Conservation (phyloP, 768 basidiomycete species). For the Mycena vulgaris region DNA sequence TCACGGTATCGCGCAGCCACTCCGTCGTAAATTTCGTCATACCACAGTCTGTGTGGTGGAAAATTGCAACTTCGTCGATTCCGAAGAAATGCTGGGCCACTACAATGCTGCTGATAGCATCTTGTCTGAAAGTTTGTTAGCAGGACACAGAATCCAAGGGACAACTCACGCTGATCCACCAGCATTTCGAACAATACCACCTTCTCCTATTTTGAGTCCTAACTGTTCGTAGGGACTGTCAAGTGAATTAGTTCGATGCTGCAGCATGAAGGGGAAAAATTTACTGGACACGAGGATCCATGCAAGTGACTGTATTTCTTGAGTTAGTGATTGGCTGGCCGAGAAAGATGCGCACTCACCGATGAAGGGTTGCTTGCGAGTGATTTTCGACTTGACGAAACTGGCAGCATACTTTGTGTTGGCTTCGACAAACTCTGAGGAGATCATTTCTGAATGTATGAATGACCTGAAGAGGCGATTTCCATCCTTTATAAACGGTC, state of each 20-base stretch:
- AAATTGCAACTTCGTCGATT: conserved; percentile 62
- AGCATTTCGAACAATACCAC: conserved; percentile 68
- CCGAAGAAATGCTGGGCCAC: conserved; percentile 68
- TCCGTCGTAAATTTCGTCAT: conserved; percentile 63
- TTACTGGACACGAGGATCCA: conserved; percentile 70
- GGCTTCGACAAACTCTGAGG: conserved; percentile 52
- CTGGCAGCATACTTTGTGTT: conserved; percentile 63
- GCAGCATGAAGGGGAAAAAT: neutral
- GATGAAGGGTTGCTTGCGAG: neutral
- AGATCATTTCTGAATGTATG: conserved; percentile 45
- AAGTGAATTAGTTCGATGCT: neutral
- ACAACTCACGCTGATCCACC: conserved; percentile 62
- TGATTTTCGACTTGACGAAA: conserved; percentile 54
- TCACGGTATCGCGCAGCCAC: conserved; percentile 55
- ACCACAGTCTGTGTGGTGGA: conserved; percentile 71
- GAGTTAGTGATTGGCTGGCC: too few relatives aligned
- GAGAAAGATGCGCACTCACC: neutral
- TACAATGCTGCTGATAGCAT: conserved; percentile 63
- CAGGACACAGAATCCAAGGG: neutral
- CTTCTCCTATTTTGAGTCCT: conserved; percentile 64
- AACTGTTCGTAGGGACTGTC: conserved; percentile 59
- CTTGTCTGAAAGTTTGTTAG: conserved; percentile 59
- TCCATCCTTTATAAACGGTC: neutral
- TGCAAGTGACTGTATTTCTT: conserved; percentile 68
- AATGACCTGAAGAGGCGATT: neutral